Evolutionary conservation across 1,284 basidiomycete species (phyloP), one percentile per base, ranked within the genome.

Genomic region (Cryptococcus deneoformans): DNA sequence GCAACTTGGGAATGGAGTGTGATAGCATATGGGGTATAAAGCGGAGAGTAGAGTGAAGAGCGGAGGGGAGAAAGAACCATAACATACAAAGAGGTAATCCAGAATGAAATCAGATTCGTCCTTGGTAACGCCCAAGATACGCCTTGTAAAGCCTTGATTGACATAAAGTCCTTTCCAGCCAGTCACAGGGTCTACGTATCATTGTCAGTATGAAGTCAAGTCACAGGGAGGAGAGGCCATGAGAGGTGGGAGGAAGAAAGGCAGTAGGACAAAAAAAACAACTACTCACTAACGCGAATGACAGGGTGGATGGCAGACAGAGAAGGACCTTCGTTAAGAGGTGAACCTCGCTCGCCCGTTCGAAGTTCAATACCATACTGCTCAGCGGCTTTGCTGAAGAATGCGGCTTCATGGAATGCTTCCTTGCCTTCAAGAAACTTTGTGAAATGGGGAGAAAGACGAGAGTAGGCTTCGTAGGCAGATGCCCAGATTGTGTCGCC

Each of bases 151-250:
- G 72, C 74, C 77, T 49, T 73, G 71, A 78, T 87, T 86, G 57
- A 87, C 84, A 63, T 84, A 87, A 35, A 88, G 72, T 1, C 79
- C 76, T 68, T 87, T 86, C 80, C 81, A 86, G 2, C 86, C 86
- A 0, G 86, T 88, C 3, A 87, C 82, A 5, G 67, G 66, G 52
- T 66, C 58, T 52, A 56, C 42, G n/a, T 50, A 36, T 14, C 8
- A 29, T 29, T 29, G 29, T 29, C 29, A 29, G 29, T n/a, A 29
- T 56, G 29, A 56, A 50, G 3, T n/a, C 52, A 14, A 29, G n/a
- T 5, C 48, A 5, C 37, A 24, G n/a, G 29, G 5, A 29, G 24
- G 12, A 46, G 6, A 24, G 46, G 29, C 3, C 14, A 16, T 24
- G 35, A 11, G 29, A n/a, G n/a, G n/a, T n/a, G 11, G 16, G 9